Conservation (phyloP, 352 stramenopile species). For the Thraustochytrium striatum region DNA sequence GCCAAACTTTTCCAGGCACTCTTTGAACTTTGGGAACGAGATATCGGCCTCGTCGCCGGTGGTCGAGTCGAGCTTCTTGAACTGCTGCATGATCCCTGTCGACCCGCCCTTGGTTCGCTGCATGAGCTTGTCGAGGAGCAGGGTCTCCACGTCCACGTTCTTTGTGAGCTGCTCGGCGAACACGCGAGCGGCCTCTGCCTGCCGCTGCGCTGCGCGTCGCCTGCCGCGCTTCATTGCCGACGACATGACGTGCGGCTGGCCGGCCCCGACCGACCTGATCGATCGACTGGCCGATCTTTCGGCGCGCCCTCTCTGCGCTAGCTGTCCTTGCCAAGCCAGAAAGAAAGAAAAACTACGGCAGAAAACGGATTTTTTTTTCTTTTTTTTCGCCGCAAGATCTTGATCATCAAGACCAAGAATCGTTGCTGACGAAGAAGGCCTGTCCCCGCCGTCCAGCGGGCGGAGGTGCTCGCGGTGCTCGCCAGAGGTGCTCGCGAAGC, state of each 20-base stretch:
- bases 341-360: no score
- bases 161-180: slow-evolving; percentile 33
- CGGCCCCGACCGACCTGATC: no score
- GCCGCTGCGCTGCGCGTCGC: neutral
- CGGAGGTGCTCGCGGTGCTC: no score
- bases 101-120: slow-evolving; percentile 2
- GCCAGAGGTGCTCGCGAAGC: no score
- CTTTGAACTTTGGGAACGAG: slow-evolving; percentile 41
- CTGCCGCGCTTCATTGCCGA: neutral
- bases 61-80: slow-evolving; percentile 24
- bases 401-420: no score
- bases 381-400: no score
- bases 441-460: no score
- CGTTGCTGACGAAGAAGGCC: no score
- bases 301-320: no score
- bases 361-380: no score
- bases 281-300: no score
- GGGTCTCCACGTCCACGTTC: slow-evolving; percentile 31
- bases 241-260: neutral
- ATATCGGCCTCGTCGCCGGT: slow-evolving; percentile 30
- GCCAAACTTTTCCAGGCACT: slow-evolving; percentile 30
- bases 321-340: no score
- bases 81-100: slow-evolving; percentile 39
- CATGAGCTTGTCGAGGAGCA: slow-evolving; percentile 43
- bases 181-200: neutral